Base-by-base conservation (phyloP, 2,329 filamentous ascomycete genomes). In the Colletotrichum caudatum region DNA sequence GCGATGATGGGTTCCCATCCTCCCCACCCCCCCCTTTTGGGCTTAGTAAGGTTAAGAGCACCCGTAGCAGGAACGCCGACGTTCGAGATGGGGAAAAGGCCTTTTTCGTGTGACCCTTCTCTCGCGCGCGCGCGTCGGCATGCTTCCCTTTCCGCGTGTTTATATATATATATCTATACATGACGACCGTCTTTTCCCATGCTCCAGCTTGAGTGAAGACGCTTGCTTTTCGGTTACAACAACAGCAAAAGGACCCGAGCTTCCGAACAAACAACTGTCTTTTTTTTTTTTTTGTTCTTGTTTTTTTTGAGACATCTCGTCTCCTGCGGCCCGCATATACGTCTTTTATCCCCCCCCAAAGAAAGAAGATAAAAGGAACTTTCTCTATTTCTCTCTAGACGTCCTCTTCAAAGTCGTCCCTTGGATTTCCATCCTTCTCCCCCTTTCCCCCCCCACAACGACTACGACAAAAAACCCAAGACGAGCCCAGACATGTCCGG, bases 401-500 rank as follows among this genome's bases (percentile, higher is more conserved):
- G 20, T 37, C 12, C 11, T 56, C 33, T 16, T 16, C 18, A 35
- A 16, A 1, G 7, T 23, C 20, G 48, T 23, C 29, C n/a, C 4
- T 18, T 16, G 46, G 29, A 29, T 3, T 29, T 29, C 46, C 46
- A 20, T 9, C 20, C 3, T 12, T 23, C n/a, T 48, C 9, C 9
- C 20, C 20, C 20, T 20, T 11, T 5, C 1, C 0, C 3, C 26
- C 3, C 29, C 29, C 29, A 29, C 29, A 29, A 29, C 29, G 29
- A 29, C 33, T 6, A 7, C 5, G 3, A 14, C 7, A 26, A 18
- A 26, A 48, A 16, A 37, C 20, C 2, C 4, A n/a, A 11, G 8
- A 58, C 5, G 35, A 50, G 5, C n/a, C n/a, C n/a, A n/a, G n/a
- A n/a, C 5, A 79, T 77, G 78, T 65, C 74, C 50, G 73, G 74